Evolutionary conservation across 441 rosid species (phyloP).

Genomic region (Rhodomyrtus psidioides): DNA sequence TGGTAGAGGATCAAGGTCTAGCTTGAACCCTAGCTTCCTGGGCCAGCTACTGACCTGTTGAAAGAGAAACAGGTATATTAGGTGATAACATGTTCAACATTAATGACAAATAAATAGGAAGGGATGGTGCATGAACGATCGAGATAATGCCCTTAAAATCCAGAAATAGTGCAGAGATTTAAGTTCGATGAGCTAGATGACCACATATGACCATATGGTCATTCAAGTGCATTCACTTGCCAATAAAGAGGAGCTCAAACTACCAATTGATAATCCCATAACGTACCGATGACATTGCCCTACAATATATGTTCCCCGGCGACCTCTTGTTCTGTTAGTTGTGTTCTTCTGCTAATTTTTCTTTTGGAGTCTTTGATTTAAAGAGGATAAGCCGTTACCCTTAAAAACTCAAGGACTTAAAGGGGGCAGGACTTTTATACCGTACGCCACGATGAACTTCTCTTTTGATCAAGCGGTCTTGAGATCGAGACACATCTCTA

Average conservation of each 20-base stretch:
- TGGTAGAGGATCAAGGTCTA: neutral
- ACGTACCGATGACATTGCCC: neutral
- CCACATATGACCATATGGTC: too few species aligned
- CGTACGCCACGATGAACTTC: neutral
- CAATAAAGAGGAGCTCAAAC: neutral
- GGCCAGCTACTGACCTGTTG: neutral
- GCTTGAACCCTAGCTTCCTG: neutral
- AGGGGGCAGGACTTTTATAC: neutral
- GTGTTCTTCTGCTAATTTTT: neutral
- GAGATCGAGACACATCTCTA: neutral
- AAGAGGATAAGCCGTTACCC: neutral
- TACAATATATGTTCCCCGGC: neutral
- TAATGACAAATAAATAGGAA: neutral
- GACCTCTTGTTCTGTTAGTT: neutral
- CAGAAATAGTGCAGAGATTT: neutral
- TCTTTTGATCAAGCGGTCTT: neutral
- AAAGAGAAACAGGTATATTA: neutral
- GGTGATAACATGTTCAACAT: neutral
- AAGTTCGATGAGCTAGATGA: neutral
- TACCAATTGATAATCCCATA: neutral
- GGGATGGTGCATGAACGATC: neutral
- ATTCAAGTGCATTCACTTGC: neutral
- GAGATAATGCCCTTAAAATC: neutral
- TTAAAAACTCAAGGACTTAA: neutral
- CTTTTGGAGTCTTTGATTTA: neutral